Conservation (phyloP, 169 alveolate genomes). For the Perkinsus marinus region DNA sequence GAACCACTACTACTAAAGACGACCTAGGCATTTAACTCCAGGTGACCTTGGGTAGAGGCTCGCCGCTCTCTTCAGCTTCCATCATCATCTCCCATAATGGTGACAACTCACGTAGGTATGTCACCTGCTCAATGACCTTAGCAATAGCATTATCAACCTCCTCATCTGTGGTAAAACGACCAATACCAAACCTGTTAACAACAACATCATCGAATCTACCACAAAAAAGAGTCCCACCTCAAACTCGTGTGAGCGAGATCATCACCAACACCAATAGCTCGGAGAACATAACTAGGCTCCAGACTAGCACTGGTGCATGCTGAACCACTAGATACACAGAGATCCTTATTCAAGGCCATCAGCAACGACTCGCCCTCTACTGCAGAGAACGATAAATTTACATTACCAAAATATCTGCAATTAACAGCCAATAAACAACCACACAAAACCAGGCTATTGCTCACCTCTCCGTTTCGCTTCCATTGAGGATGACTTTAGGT, state of each 20-base stretch:
- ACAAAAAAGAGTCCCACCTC: too few species aligned
- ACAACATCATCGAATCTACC: too few species aligned
- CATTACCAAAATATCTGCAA: slow-evolving; percentile 70
- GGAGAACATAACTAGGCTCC: slow-evolving; percentile 77
- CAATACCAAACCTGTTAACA: slow-evolving; percentile 41
- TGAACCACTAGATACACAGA: slow-evolving; percentile 52
- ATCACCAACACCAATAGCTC: slow-evolving; percentile 87
- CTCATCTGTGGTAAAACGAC: slow-evolving; percentile 57
- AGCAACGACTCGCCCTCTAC: slow-evolving; percentile 84
- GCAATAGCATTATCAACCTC: slow-evolving; percentile 44
- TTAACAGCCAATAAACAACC: background rate
- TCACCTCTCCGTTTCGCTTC: slow-evolving; percentile 8
- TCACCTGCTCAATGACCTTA: slow-evolving; percentile 22
- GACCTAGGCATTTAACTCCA: background rate
- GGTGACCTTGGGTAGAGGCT: background rate
- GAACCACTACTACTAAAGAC: too few species aligned
- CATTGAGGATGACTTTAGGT: slow-evolving; percentile 31
- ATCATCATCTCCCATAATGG: slow-evolving; percentile 48
- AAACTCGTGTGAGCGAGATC: slow-evolving; percentile 87
- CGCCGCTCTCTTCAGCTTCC: background rate
- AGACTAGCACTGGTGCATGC: slow-evolving; percentile 76
- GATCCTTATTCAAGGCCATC: slow-evolving; percentile 51
- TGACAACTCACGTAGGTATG: slow-evolving; percentile 33
- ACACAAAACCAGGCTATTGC: too few species aligned
- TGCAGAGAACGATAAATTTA: slow-evolving; percentile 80